Evolutionary conservation across 768 basidiomycete genomes (phyloP).

Genomic region (Boletales sp.): DNA sequence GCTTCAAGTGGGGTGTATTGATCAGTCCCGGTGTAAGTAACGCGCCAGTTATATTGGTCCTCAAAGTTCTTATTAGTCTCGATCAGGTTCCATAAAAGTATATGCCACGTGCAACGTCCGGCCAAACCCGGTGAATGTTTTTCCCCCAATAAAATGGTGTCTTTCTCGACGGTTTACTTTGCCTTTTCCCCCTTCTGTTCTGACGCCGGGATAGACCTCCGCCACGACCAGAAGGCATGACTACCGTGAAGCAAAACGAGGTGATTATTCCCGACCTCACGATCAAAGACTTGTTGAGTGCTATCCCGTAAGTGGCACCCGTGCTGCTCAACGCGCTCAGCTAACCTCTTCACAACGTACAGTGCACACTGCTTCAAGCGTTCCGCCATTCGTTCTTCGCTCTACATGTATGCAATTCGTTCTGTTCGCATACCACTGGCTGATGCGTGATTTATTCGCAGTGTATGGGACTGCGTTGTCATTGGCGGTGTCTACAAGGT

Average conservation of each 20-base stretch:
- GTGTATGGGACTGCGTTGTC: slow-evolving; percentile 71
- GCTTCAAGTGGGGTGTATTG: too few relatives aligned
- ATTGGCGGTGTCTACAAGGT: slow-evolving; percentile 67
- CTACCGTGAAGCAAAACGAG: slow-evolving; percentile 51
- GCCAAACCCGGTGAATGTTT: slow-evolving; percentile 18
- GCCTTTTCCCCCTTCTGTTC: not conserved
- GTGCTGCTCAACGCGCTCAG: not conserved
- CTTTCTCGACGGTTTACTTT: not conserved
- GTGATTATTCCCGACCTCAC: slow-evolving; percentile 78
- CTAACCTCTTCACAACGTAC: slow-evolving; percentile 1
- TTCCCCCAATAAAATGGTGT: slow-evolving; percentile 28
- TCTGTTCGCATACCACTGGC: not conserved
- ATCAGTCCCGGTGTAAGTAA: too few relatives aligned
- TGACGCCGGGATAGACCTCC: slow-evolving; percentile 2
- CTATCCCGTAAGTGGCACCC: slow-evolving; percentile 65
- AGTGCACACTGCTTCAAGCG: slow-evolving; percentile 89
- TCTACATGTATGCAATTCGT: slow-evolving; percentile 61
- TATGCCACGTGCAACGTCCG: slow-evolving; percentile 24
- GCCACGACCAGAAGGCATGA: slow-evolving; percentile 16
- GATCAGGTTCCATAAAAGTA: not conserved
- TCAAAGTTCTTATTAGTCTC: too few relatives aligned
- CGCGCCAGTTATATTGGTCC: too few relatives aligned
- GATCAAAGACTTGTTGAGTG: slow-evolving; percentile 80
- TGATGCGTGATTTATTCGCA: slow-evolving; percentile 29
- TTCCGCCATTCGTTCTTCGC: slow-evolving; percentile 72